Evolutionary conservation across 768 basidiomycete genomes (phyloP), one percentile per base, ranked within the genome.

Genomic region (Saitozyma podzolica): DNA sequence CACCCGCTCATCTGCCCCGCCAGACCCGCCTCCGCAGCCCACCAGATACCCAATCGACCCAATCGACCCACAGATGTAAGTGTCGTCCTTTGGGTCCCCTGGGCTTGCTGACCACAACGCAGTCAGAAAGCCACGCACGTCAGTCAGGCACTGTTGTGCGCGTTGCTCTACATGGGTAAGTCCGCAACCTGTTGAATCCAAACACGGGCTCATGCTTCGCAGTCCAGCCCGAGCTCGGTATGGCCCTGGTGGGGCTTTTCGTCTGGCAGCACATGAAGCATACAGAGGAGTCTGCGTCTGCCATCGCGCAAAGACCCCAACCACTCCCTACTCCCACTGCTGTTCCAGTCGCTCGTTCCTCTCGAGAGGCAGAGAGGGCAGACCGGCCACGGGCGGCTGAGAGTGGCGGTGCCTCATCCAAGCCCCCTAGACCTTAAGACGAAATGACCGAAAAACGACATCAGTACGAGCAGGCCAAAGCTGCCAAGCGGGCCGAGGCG

Each of bases 81-180:
- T 64, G 37, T 19, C 40, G 13, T 14, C 19, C 40, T 40, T 13
- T 50, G 9, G 13, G 11, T 50, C 17, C n/a, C 17, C 45, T 47
- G 10, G 43, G 56, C 19, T 58, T 19, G 51, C 17, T 41, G 41
- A 58, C 51, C 57, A 19, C 59, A 9, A 40, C 43, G 3, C 55
- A 73, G 72, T 8, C 66, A 70, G 51, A 73, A 70, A 61, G 72
- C 72, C 3, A 68, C 61, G 0, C 66, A 57, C 52, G 59, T 67
- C 13, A 58, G 54, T 29, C 72, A 73, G 58, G 68, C 59, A n/a
- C n/a, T 73, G 17, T 41, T 73, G 9, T 59, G 66, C 41, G 40
- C 64, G 4, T 17, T 73, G 51, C 49, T 70, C 7, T 70, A 62
- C 51, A 62, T 65, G 45, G 48, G 71, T 68, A 40, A 62, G 72